Conservation (phyloP, 768 basidiomycete genomes). For the Macrocybe gigantea region DNA sequence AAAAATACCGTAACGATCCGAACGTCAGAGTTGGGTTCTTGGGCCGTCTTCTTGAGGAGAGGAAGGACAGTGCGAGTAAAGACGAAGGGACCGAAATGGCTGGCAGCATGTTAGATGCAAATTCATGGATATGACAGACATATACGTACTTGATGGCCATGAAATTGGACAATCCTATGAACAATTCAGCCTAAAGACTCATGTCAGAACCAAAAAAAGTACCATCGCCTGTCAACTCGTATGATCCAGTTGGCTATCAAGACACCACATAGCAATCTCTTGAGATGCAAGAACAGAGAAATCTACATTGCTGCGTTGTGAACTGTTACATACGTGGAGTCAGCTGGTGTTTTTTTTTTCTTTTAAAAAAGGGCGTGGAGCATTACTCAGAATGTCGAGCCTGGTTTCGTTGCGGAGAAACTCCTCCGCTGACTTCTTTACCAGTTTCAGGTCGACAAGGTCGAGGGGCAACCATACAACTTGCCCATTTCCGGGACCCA, state of each 20-base stretch:
- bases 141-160: constrained; percentile 3
- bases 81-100: constrained; percentile 48
- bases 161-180: neutral
- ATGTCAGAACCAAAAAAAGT: neutral
- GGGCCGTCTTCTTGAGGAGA: constrained; percentile 42
- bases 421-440: constrained; percentile 42
- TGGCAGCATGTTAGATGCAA: constrained; percentile 12
- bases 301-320: constrained; percentile 51
- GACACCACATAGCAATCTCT: too few species aligned
- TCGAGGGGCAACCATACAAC: constrained; percentile 48
- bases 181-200: neutral
- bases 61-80: constrained; percentile 52
- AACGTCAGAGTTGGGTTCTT: constrained; percentile 45
- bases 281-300: too few species aligned
- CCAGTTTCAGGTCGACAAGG: constrained; percentile 39
- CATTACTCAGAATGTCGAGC: constrained; percentile 48
- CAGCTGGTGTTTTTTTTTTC: neutral
- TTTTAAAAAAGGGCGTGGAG: neutral
- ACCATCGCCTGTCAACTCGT: neutral
- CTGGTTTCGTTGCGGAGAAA: constrained; percentile 44
- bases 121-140: neutral
- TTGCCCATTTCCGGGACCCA: constrained; percentile 31
- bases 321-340: constrained; percentile 25
- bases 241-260: too few species aligned
- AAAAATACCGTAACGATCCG: constrained; percentile 49